These are phyloP conservation scores for Basipetospora chlamydospora DNA, from an alignment of 2,329 filamentous ascomycete species.

Conservation along the genomic window DNA sequence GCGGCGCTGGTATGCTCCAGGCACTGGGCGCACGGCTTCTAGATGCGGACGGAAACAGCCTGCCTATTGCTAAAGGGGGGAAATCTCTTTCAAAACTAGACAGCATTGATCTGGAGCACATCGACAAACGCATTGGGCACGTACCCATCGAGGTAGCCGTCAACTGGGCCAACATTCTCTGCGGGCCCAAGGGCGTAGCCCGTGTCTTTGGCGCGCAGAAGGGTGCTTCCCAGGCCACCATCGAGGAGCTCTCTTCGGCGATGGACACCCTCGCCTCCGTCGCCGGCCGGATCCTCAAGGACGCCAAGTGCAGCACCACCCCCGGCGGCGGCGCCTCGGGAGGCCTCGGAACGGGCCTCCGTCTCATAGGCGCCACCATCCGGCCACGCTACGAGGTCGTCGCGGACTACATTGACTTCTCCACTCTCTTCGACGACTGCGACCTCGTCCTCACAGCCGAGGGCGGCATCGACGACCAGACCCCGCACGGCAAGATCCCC, in stretches of 20 bases:
- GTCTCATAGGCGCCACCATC: constrained; percentile 29
- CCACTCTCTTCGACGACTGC: constrained; percentile 28
- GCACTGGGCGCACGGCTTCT: constrained; percentile 31
- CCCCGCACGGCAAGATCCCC: constrained; percentile 36
- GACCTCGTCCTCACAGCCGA: constrained; percentile 38
- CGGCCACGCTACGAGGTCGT: constrained; percentile 33
- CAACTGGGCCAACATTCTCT: constrained; percentile 36
- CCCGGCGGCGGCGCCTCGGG: constrained; percentile 37
- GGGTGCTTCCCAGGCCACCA: constrained; percentile 27
- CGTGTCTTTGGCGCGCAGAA: constrained; percentile 37
- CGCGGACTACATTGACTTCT: constrained; percentile 33
- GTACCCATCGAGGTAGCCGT: constrained; percentile 32
- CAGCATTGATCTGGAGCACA: constrained; percentile 21
- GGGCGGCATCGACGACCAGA: constrained; percentile 36
- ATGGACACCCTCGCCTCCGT: constrained; percentile 26
- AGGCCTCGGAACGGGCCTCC: constrained; percentile 34
- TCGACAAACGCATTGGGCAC: constrained; percentile 22
- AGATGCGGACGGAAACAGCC: constrained; percentile 18
- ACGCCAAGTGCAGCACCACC: constrained; percentile 18
- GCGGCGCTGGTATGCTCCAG: constrained; percentile 38
- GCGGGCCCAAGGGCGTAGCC: constrained; percentile 31
- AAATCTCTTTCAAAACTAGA: constrained; percentile 21
- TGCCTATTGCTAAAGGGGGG: constrained; percentile 26
- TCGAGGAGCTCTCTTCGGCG: constrained; percentile 24
- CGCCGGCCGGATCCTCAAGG: constrained; percentile 17